Evolutionary conservation across 345 rosid genomes (phyloP), one percentile per base, ranked within the genome.

Genomic region (Ceriops zippeliana): DNA sequence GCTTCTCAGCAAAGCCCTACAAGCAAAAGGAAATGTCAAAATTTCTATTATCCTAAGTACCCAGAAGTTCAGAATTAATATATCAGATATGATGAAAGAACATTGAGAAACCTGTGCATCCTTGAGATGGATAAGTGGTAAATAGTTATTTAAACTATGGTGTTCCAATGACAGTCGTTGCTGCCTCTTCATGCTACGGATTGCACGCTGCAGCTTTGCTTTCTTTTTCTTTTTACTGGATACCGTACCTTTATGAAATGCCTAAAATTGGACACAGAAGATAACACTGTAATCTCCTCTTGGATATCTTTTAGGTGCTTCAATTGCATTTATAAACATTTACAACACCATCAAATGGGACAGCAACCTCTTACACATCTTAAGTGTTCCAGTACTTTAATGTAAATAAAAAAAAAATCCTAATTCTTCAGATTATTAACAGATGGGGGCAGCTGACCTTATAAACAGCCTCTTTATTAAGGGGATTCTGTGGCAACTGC

Each of bases 171-270:
- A 84, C 38, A 85, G 20, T 38, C 97, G 91, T 67, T 95, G 97
- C 75, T 85, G 81, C 70, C 71, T 90, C 74, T 95, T 91, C 83
- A 95, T 86, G 86, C 85, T 90, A 53, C 87, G 82, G 61, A 86
- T 65, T 28, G 86, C 93, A 66, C 97, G 92, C 78, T 86, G 87
- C 81, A 95, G 78, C 78, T 91, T 95, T 63, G 99, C 99, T 81
- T 91, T 83, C 90, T 91, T 95, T 79, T 91, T 90, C 86, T 87
- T 95, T 88, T 95, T 95, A 83, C 96, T 91, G 69, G 97, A 72
- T 67, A 78, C 67, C 28, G 98, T 95, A 64, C 97, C 98, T 78
- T 85, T 84, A 83, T 89, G 84, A 65, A 71, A 74, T 35, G 98
- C 99, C 98, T 90, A 76, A 54, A 66, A 83, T 70, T 67, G 31